These are phyloP conservation scores for Chaetomidium leptoderma DNA, from an alignment of 495 filamentous ascomycete genomes.

Conservation along the genomic window DNA sequence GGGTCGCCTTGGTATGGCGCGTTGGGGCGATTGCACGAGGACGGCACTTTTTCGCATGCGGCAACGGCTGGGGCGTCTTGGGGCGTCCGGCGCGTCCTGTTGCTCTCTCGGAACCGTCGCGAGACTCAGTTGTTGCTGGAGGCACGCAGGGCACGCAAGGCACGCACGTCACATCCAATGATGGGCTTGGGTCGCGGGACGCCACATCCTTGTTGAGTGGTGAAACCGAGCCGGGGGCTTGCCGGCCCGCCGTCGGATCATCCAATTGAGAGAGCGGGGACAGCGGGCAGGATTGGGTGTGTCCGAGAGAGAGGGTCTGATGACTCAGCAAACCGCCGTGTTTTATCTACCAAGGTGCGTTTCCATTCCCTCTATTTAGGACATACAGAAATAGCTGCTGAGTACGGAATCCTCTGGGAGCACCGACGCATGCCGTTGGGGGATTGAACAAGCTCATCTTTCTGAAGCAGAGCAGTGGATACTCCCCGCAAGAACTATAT, in stretches of 20 bases:
- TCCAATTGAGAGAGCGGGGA: background rate
- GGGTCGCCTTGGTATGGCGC: background rate
- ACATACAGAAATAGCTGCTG: no score
- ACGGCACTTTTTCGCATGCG: background rate
- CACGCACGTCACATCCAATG: conserved; percentile 26
- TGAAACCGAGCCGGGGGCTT: background rate
- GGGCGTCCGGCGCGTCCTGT: conserved; percentile 14
- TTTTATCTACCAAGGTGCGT: no score
- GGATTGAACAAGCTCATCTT: no score
- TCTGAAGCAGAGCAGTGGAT: no score
- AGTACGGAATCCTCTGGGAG: no score
- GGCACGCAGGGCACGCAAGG: conserved; percentile 14
- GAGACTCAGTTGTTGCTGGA: conserved; percentile 15
- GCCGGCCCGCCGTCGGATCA: background rate
- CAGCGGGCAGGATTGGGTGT: no score
- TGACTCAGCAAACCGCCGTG: conserved; percentile 16
- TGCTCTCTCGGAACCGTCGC: background rate
- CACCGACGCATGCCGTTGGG: no score
- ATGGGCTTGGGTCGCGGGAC: conserved; percentile 5
- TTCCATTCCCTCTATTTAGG: no score
- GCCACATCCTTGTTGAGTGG: conserved; percentile 10
- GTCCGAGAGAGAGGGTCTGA: conserved; percentile 1
- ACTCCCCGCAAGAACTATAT: no score
- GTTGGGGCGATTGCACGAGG: background rate
- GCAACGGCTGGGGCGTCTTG: background rate